These are phyloP conservation scores for Wickerhamomyces sp. DNA, from an alignment of 1,139 yeast species.

Conservation along the genomic window DNA sequence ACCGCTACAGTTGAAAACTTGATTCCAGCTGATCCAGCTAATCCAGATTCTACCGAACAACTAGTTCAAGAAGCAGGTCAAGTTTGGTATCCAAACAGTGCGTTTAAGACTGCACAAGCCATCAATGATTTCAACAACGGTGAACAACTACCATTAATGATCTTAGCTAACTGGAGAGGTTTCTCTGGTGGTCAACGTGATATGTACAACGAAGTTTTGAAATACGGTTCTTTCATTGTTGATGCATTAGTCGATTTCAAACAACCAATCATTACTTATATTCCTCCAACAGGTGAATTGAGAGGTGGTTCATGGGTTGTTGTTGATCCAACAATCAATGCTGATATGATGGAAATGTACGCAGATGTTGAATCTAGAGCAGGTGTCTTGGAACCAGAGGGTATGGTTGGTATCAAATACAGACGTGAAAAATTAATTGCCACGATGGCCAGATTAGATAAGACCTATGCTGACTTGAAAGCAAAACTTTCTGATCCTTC, in stretches of 20 bases:
- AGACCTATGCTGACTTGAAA: constrained; percentile 65
- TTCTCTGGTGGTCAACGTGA: constrained; percentile 99
- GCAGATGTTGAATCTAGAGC: constrained; percentile 97
- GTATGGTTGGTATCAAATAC: constrained; percentile 97
- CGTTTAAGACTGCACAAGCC: constrained; percentile 98
- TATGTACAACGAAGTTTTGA: constrained; percentile 96
- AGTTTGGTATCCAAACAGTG: constrained; percentile 99
- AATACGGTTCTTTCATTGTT: constrained; percentile 93
- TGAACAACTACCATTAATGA: constrained; percentile 95
- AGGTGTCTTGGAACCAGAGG: constrained; percentile 98
- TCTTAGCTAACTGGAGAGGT: constrained; percentile 99
- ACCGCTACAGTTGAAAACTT: constrained; percentile 84
- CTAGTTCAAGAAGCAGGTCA: constrained; percentile 95
- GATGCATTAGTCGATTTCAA: constrained; percentile 95
- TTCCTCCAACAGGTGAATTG: constrained; percentile 96
- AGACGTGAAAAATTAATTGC: constrained; percentile 86
- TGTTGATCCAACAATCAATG: constrained; percentile 95
- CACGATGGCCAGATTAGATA: constrained; percentile 88
- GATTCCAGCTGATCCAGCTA: constrained; percentile 97
- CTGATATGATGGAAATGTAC: constrained; percentile 98
- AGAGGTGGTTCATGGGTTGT: constrained; percentile 99
- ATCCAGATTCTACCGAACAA: constrained; percentile 87
- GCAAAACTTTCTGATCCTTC: constrained; percentile 49
- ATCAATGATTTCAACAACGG: constrained; percentile 96
- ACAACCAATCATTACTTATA: constrained; percentile 94